Evolutionary conservation across 2,329 filamentous ascomycete species (phyloP), one percentile per base, ranked within the genome.

Genomic region (Neonectria hederae): DNA sequence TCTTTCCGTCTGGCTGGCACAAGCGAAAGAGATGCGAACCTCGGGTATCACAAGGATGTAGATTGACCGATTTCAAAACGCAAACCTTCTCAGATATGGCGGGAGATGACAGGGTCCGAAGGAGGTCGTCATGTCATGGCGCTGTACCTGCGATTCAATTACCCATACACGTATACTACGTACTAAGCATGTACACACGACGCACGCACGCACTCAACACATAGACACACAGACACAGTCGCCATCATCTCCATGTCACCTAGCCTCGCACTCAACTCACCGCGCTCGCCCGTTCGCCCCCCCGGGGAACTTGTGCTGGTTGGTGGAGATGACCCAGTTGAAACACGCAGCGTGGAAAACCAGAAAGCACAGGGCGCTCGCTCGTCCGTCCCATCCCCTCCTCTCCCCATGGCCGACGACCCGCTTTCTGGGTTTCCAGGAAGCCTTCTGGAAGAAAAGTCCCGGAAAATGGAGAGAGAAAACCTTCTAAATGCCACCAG

Each of bases 361-460:
- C 14, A 21, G 17, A 35, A 30, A 55, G 59, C 52, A 62, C 52
- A 51, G 59, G 52, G 24, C 59, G 26, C 51, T 53, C 30, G 49
- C 28, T 53, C 49, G 21, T 14, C 17, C 49, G 49, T 52, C 49
- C 22, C n/a, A 3, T 52, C 48, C 42, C 58, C 40, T 54, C 30
- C 26, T 8, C 17, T n/a, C 52, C 22, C 6, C 17, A 32, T 32
- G 32, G 38, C 35, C 45, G n/a, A 54, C 32, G 63, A 62, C 59
- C 63, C 63, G 59, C 59, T 63, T 57, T 35, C 30, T 38, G 24
- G 48, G 51, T 62, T 57, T 51, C 30, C 48, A 40, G 43, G 61
- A 59, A 63, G 46, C 35, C 51, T 63, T 63, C 61, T 59, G 43
- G 61, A 63, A 63, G 13, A 49, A 28, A 51, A 22, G 19, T 26